Evolutionary conservation across 2,329 filamentous ascomycete genomes (phyloP).

Genomic region (Aspergillus awamori): DNA sequence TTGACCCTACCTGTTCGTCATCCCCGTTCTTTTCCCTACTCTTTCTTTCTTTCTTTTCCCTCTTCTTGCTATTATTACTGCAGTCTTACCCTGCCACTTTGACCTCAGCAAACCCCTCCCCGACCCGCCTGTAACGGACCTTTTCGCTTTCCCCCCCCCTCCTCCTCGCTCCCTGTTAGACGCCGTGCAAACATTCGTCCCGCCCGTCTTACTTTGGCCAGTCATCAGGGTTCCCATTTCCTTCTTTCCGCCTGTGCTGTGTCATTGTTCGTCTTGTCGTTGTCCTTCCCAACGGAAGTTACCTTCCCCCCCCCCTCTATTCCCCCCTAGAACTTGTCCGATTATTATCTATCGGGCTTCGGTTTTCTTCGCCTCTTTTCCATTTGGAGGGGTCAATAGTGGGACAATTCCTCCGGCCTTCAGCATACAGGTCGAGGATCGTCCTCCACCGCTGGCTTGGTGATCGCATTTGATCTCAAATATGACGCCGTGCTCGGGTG

Average conservation of each 20-base stretch:
- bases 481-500: slow-evolving; percentile 42
- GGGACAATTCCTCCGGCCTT: slow-evolving; percentile 7
- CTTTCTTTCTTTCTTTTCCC: background rate
- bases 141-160: slow-evolving; percentile 8
- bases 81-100: slow-evolving; percentile 18
- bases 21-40: slow-evolving; percentile 1
- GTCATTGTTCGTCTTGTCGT: background rate
- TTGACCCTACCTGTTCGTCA: slow-evolving; percentile 10
- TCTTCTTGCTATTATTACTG: slow-evolving; percentile 15
- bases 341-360: background rate
- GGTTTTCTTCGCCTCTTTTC: background rate
- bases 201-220: slow-evolving; percentile 13
- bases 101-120: slow-evolving; percentile 24
- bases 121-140: slow-evolving; percentile 24
- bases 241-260: background rate
- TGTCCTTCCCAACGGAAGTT: slow-evolving; percentile 1
- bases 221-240: background rate
- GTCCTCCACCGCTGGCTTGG: slow-evolving; percentile 18
- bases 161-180: slow-evolving; percentile 20
- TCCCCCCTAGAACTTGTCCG: background rate
- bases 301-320: background rate
- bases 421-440: slow-evolving; percentile 18
- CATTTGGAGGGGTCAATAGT: slow-evolving; percentile 2
- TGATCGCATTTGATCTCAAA: slow-evolving; percentile 29
- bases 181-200: slow-evolving; percentile 34